These are phyloP conservation scores for Lepidopterella palustris DNA, from an alignment of 495 filamentous ascomycete genomes.

Conservation along the genomic window DNA sequence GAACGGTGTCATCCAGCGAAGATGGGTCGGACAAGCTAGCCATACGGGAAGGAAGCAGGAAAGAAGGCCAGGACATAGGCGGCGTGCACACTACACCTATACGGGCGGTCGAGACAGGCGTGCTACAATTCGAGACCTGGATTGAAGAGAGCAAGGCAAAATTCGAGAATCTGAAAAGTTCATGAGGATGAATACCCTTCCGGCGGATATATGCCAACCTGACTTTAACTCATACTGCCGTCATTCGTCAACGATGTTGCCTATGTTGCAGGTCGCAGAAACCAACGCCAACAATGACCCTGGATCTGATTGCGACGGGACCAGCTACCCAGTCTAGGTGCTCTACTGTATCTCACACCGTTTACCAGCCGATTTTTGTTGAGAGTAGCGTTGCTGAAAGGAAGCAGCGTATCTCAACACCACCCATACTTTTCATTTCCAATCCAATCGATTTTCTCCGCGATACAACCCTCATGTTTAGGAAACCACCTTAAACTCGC, in stretches of 20 bases:
- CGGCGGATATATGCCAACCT: too few relatives aligned
- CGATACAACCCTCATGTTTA: constrained; percentile 35
- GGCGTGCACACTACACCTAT: constrained; percentile 47
- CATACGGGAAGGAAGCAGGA: constrained; percentile 31
- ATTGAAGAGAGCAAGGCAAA: constrained; percentile 50
- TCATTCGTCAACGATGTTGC: too few relatives aligned
- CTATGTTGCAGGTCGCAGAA: too few relatives aligned
- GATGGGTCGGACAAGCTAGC: neutral
- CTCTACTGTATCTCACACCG: too few relatives aligned
- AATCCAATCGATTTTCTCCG: constrained; percentile 69
- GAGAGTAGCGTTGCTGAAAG: too few relatives aligned
- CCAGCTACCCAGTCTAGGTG: too few relatives aligned
- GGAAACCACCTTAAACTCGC: constrained; percentile 59
- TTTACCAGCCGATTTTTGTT: too few relatives aligned
- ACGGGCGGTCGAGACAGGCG: constrained; percentile 54
- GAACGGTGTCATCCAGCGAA: constrained; percentile 7
- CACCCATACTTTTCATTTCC: constrained; percentile 91
- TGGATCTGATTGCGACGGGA: too few relatives aligned
- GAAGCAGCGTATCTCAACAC: constrained; percentile 69
- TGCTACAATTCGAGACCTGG: constrained; percentile 64
- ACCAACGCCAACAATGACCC: too few relatives aligned
- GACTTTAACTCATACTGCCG: too few relatives aligned
- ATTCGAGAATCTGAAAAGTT: constrained; percentile 6
- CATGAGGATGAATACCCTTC: neutral
- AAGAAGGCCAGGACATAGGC: constrained; percentile 28